These are phyloP conservation scores for Fraxinus dipetala DNA, from an alignment of 305 asterid genomes.

Conservation along the genomic window DNA sequence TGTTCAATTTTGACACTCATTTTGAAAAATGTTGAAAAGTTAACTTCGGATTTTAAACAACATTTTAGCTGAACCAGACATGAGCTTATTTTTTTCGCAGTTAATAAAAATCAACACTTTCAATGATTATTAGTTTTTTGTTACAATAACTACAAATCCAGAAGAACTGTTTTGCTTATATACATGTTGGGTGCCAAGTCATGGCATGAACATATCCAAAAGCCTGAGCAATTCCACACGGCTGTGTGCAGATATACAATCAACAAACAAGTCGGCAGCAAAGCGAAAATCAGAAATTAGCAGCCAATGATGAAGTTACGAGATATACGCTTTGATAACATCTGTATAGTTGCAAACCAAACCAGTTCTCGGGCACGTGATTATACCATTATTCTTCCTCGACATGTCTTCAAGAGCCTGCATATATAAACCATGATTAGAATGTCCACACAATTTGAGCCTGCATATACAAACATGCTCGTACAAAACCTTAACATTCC, in stretches of 20 bases:
- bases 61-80: too few relatives aligned
- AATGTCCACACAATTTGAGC: neutral
- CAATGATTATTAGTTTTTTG: neutral
- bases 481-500: neutral
- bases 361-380: constrained; percentile 88
- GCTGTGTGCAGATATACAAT: neutral
- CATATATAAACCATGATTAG: constrained; percentile 14
- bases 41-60: too few relatives aligned
- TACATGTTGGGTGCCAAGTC: constrained; percentile 24
- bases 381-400: constrained; percentile 63
- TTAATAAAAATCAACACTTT: neutral
- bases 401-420: constrained; percentile 96
- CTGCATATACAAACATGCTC: neutral
- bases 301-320: constrained; percentile 32
- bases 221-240: constrained; percentile 16
- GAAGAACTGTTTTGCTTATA: constrained; percentile 22
- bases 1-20: too few relatives aligned
- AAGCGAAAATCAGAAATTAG: constrained; percentile 16
- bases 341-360: constrained; percentile 58
- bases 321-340: constrained; percentile 71
- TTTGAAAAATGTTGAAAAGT: too few relatives aligned
- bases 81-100: too few relatives aligned
- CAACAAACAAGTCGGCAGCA: constrained; percentile 10
- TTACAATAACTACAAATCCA: constrained; percentile 7
- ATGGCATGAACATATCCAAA: neutral